Conservation (phyloP, 495 filamentous ascomycete species). For the Hyaloscypha bicolor region DNA sequence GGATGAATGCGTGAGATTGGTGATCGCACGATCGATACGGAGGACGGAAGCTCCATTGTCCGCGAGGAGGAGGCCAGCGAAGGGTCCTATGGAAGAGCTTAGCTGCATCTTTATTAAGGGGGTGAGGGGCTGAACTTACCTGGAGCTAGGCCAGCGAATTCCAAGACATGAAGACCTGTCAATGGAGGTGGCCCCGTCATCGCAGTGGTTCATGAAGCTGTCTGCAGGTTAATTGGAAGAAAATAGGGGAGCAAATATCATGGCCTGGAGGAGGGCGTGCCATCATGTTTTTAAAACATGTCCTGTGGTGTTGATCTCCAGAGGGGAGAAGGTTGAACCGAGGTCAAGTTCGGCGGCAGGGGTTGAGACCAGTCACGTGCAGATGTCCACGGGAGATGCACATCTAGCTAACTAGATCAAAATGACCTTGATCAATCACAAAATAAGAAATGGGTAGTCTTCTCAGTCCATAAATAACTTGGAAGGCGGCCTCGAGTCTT, state of each 20-base stretch:
- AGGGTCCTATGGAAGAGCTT: conserved; percentile 63
- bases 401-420: not conserved
- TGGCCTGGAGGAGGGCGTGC: not conserved
- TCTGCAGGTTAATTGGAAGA: conserved; percentile 1
- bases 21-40: conserved; percentile 72
- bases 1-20: conserved; percentile 31
- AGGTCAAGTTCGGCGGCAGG: not conserved
- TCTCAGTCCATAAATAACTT: too few relatives aligned
- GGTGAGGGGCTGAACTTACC: conserved; percentile 49
- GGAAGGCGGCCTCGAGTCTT: too few relatives aligned
- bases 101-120: conserved; percentile 5
- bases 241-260: not conserved
- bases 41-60: conserved; percentile 88
- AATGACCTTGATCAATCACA: not conserved
- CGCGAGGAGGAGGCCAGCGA: conserved; percentile 83
- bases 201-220: not conserved
- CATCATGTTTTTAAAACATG: not conserved
- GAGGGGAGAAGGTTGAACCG: not conserved
- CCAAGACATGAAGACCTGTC: conserved; percentile 76
- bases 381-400: not conserved
- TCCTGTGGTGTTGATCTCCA: not conserved
- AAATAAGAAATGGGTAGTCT: too few relatives aligned
- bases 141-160: conserved; percentile 88
- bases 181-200: conserved; percentile 58
- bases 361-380: not conserved